phyloP scores from a whole-genome alignment of 352 stramenopile species.

The Pythium brachiatum region DNA sequence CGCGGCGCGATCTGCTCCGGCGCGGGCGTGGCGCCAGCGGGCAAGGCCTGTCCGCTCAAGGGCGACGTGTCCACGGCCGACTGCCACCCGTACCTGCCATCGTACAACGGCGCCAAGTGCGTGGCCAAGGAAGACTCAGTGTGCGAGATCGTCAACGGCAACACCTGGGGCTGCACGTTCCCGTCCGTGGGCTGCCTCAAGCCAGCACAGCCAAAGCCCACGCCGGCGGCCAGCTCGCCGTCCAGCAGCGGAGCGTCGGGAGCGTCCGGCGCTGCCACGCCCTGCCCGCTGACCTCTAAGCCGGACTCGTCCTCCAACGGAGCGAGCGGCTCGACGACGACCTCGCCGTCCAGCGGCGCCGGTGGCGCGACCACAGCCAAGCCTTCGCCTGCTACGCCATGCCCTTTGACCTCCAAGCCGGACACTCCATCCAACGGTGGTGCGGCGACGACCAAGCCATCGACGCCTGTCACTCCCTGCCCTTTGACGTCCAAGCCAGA shows the following conservation, averaged over 20 bases:
- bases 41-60: conserved; percentile 26
- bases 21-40: conserved; percentile 13
- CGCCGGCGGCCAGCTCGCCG: conserved; percentile 5
- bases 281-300: not conserved
- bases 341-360: not conserved
- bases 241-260: not conserved
- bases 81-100: conserved; percentile 31
- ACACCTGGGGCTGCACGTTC: conserved; percentile 33
- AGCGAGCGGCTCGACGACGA: not conserved
- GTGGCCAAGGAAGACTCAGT: conserved; percentile 28
- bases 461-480: not conserved
- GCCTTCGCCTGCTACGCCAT: too few relatives aligned
- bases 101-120: conserved; percentile 26
- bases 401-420: too few relatives aligned
- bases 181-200: conserved; percentile 22
- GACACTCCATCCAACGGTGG: too few relatives aligned
- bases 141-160: conserved; percentile 22
- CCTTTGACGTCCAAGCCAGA: not conserved
- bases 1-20: conserved; percentile 32
- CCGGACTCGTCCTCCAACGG: not conserved
- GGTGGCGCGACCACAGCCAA: too few relatives aligned
- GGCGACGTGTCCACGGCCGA: conserved; percentile 22
- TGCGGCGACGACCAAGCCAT: not conserved
- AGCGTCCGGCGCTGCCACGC: not conserved
- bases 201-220: conserved; percentile 9